phyloP scores from a whole-genome alignment of 176 grass and related monocot species.

The Dactylis glomerata region DNA sequence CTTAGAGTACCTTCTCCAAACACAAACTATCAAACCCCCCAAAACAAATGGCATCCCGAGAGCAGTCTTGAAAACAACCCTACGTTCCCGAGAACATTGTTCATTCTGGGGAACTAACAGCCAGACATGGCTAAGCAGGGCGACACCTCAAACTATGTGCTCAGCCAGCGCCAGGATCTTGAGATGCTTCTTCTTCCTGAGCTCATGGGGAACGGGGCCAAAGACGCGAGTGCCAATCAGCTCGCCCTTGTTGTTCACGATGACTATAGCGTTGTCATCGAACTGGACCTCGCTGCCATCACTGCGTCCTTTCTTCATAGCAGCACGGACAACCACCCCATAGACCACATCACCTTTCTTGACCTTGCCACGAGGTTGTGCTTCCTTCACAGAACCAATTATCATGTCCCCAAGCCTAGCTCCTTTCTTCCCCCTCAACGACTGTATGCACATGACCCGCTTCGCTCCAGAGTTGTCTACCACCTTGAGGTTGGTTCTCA shows the following conservation, averaged over 20 bases:
- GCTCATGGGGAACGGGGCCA: constrained; percentile 75
- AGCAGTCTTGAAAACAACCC: neutral
- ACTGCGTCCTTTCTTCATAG: constrained; percentile 75
- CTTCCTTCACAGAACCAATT: constrained; percentile 92
- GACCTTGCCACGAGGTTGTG: constrained; percentile 85
- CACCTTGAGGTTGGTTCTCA: constrained; percentile 97
- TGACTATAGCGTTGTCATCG: constrained; percentile 81
- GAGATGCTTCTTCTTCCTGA: constrained; percentile 94
- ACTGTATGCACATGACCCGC: constrained; percentile 93
- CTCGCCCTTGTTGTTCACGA: constrained; percentile 95
- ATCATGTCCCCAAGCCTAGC: constrained; percentile 83
- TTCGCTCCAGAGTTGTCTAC: constrained; percentile 98
- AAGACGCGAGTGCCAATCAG: constrained; percentile 85
- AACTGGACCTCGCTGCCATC: constrained; percentile 90
- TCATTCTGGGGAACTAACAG: neutral
- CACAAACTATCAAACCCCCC: constrained; percentile 3
- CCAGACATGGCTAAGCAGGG: neutral
- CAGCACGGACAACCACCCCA: constrained; percentile 88
- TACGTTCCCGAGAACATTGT: neutral
- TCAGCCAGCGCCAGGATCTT: constrained; percentile 91
- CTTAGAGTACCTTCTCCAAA: constrained; percentile 30
- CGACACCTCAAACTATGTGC: constrained; percentile 65
- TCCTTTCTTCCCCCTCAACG: constrained; percentile 73
- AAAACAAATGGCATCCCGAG: neutral
- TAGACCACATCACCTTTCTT: constrained; percentile 99